These are phyloP conservation scores for Tetrapisispora pingtungensis DNA, from an alignment of 805 yeast genomes.

Conservation along the genomic window DNA sequence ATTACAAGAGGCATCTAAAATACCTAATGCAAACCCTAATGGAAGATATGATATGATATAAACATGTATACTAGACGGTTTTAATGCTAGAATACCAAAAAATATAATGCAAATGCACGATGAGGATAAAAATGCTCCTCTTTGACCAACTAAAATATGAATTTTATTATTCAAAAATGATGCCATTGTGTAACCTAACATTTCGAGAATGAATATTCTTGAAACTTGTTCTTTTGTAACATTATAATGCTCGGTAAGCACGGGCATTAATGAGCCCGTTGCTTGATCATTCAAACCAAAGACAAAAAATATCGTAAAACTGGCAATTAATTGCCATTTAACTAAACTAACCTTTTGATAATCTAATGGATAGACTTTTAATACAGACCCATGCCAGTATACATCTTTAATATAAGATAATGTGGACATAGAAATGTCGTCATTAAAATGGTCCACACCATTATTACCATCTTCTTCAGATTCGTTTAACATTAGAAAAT, in stretches of 20 bases:
- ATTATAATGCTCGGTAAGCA: slow-evolving; percentile 19
- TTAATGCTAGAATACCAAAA: slow-evolving; percentile 13
- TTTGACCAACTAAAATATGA: slow-evolving; percentile 19
- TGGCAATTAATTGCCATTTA: slow-evolving; percentile 21
- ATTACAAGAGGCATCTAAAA: slow-evolving; percentile 27
- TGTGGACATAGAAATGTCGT: background rate
- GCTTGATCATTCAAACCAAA: slow-evolving; percentile 29
- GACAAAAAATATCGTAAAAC: slow-evolving; percentile 21
- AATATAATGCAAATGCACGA: slow-evolving; percentile 13
- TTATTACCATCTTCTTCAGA: background rate
- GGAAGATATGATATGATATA: slow-evolving; percentile 24
- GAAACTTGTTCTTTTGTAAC: slow-evolving; percentile 22
- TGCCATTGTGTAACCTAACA: slow-evolving; percentile 25
- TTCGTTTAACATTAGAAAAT: background rate
- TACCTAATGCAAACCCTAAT: slow-evolving; percentile 28
- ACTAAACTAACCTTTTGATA: slow-evolving; percentile 21
- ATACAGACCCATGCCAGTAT: slow-evolving; percentile 19
- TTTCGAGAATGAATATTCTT: slow-evolving; percentile 24
- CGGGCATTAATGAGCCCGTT: slow-evolving; percentile 28
- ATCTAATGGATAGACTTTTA: slow-evolving; percentile 22
- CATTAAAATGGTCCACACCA: background rate
- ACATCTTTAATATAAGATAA: slow-evolving; percentile 8
- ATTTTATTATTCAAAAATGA: slow-evolving; percentile 23
- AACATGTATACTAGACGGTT: slow-evolving; percentile 17
- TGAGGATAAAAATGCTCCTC: slow-evolving; percentile 23